Conservation (phyloP, 2,329 filamentous ascomycete species). For the Penicillium sp. region DNA sequence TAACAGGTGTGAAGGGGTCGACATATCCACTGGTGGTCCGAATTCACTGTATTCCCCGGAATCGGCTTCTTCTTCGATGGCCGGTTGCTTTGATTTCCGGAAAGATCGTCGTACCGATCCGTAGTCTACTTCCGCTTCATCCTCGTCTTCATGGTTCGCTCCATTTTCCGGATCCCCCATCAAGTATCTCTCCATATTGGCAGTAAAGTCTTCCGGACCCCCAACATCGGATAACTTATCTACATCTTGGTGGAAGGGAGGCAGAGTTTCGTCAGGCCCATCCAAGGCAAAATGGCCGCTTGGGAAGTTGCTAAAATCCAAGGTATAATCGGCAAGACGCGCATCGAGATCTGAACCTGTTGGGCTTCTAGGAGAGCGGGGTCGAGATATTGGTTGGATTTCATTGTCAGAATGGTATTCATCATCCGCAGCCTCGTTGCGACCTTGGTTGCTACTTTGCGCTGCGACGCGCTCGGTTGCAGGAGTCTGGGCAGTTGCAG, state of each 20-base stretch:
- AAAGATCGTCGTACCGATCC: slow-evolving; percentile 14
- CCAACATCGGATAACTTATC: slow-evolving; percentile 33
- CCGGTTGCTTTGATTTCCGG: slow-evolving; percentile 19
- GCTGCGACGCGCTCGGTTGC: slow-evolving; percentile 14
- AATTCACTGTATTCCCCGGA: slow-evolving; percentile 37
- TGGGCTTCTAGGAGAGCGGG: slow-evolving; percentile 21
- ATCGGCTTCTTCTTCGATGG: slow-evolving; percentile 26
- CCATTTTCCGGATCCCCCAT: slow-evolving; percentile 22
- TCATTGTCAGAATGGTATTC: slow-evolving; percentile 9
- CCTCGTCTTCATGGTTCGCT: slow-evolving; percentile 12
- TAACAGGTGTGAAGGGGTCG: slow-evolving; percentile 36
- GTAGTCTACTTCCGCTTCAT: slow-evolving; percentile 8
- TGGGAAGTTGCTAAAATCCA: slow-evolving; percentile 34
- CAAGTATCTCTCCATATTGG: slow-evolving; percentile 36
- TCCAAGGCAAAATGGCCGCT: slow-evolving; percentile 21
- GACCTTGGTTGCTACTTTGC: slow-evolving; percentile 6
- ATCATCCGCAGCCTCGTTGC: slow-evolving; percentile 6
- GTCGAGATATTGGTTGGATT: slow-evolving; percentile 8
- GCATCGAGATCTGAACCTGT: slow-evolving; percentile 31
- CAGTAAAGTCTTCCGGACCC: slow-evolving; percentile 37
- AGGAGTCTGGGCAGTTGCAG: slow-evolving; percentile 20
- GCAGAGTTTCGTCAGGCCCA: slow-evolving; percentile 20
- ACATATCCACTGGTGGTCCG: slow-evolving; percentile 38
- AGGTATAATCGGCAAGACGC: slow-evolving; percentile 33
- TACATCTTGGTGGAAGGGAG: slow-evolving; percentile 21